These are phyloP conservation scores for Podospora conica DNA, from an alignment of 495 filamentous ascomycete species.

Conservation along the genomic window DNA sequence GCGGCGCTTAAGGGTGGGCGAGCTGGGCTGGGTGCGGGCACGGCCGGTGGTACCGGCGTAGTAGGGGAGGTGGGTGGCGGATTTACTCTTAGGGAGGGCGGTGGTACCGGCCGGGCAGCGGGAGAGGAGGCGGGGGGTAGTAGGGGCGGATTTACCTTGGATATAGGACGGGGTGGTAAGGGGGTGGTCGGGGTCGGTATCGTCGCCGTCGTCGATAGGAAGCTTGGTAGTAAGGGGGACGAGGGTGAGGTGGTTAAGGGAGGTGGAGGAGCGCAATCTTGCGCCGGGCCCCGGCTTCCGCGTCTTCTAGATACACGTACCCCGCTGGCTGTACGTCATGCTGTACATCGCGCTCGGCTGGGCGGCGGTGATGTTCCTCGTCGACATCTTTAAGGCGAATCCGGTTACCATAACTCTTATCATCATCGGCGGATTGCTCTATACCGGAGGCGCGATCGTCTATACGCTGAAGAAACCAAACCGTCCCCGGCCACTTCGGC, in stretches of 20 bases:
- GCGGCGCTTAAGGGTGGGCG: conserved; percentile 23
- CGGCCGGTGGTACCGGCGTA: conserved; percentile 14
- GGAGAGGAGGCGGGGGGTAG: conserved; percentile 52
- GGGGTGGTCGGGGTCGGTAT: conserved; percentile 27
- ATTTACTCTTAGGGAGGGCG: conserved; percentile 39
- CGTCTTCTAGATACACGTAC: too few species aligned
- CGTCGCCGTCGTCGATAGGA: conserved; percentile 51
- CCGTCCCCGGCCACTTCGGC: too few species aligned
- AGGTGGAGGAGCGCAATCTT: conserved; percentile 42
- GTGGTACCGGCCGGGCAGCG: conserved; percentile 32
- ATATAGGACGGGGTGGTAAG: conserved; percentile 40
- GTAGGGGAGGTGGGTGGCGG: conserved; percentile 36
- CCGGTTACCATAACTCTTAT: too few species aligned
- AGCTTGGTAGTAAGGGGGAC: conserved; percentile 62
- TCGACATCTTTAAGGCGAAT: too few species aligned
- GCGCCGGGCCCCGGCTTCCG: conserved; percentile 38
- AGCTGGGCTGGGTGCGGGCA: conserved; percentile 8
- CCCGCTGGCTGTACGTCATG: too few species aligned
- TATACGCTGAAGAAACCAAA: too few species aligned
- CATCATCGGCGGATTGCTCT: too few species aligned
- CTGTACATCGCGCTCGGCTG: too few species aligned
- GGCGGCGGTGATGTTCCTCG: too few species aligned
- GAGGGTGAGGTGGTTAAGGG: conserved; percentile 51
- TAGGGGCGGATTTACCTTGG: conserved; percentile 49
- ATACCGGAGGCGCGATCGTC: too few species aligned